Percentiles rank a stretch among this genome's conserved stretches.
phyloP scores from a whole-genome alignment of 768 basidiomycete species.

The Pleurotus tuoliensis region DNA sequence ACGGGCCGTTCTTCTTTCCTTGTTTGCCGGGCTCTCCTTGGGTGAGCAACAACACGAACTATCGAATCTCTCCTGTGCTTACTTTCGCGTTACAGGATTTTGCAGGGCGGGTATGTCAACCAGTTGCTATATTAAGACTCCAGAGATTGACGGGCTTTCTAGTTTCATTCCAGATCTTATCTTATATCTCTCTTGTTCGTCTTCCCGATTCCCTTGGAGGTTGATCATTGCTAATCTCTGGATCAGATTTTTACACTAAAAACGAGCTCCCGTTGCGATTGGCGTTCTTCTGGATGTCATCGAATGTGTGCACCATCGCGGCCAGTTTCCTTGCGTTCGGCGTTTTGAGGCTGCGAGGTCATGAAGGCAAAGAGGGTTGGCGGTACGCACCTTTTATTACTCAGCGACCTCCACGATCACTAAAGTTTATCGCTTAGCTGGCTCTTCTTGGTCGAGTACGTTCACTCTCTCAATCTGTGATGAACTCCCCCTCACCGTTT shows the following conservation, averaged over 20 bases:
- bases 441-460: slow-evolving; percentile 54
- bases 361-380: slow-evolving; percentile 51
- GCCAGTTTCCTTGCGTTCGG: slow-evolving; percentile 58
- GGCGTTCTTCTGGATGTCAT: slow-evolving; percentile 52
- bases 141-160: no score
- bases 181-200: slow-evolving; percentile 56
- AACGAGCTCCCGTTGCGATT: slow-evolving; percentile 54
- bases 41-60: slow-evolving; percentile 20
- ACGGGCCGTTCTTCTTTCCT: slow-evolving; percentile 50
- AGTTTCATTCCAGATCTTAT: slow-evolving; percentile 59
- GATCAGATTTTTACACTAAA: slow-evolving; percentile 58
- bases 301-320: slow-evolving; percentile 40
- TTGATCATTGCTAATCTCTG: not conserved
- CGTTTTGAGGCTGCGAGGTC: slow-evolving; percentile 55
- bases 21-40: slow-evolving; percentile 42
- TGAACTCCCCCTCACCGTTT: not conserved
- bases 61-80: not conserved
- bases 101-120: slow-evolving; percentile 42
- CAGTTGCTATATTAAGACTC: no score
- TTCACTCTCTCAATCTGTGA: not conserved
- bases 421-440: slow-evolving; percentile 28
- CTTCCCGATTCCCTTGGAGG: not conserved
- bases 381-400: slow-evolving; percentile 22
- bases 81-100: slow-evolving; percentile 19
- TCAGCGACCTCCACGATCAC: not conserved